Evolutionary conservation across 2,329 filamentous ascomycete species (phyloP).

Genomic region (Fusarium sp.): DNA sequence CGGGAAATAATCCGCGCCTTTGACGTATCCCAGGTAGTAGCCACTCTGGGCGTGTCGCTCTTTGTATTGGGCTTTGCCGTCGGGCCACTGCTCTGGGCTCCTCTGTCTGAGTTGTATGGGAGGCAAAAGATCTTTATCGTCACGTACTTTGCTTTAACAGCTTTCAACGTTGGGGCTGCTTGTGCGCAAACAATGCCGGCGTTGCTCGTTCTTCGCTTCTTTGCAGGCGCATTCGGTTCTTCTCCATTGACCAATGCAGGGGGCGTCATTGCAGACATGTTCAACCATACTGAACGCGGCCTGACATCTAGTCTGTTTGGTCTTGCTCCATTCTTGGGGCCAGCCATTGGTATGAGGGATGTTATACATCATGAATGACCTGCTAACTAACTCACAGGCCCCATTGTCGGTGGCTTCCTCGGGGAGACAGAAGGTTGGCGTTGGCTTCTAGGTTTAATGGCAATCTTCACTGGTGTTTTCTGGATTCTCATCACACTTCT

Average conservation of each 20-base stretch:
- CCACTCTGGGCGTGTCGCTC: constrained; percentile 71
- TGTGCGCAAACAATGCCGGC: constrained; percentile 66
- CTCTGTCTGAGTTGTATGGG: constrained; percentile 72
- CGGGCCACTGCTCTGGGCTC: constrained; percentile 74
- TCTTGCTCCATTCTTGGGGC: constrained; percentile 55
- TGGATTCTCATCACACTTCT: constrained; percentile 55
- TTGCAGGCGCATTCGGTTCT: constrained; percentile 69
- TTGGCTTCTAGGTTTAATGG: constrained; percentile 54
- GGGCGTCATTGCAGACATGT: constrained; percentile 69
- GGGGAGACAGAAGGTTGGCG: constrained; percentile 67
- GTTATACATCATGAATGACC: fast-evolving
- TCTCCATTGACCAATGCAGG: constrained; percentile 51
- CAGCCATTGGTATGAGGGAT: constrained; percentile 9
- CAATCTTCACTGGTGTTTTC: constrained; percentile 56
- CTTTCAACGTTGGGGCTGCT: constrained; percentile 71
- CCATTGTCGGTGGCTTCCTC: constrained; percentile 69
- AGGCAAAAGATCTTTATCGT: constrained; percentile 68
- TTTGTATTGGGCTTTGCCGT: constrained; percentile 73
- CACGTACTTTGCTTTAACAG: constrained; percentile 67
- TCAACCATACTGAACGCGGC: constrained; percentile 61
- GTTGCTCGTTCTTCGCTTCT: constrained; percentile 72
- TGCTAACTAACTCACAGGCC: constrained; percentile 47
- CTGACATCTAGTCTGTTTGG: constrained; percentile 67
- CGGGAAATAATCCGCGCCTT: constrained; percentile 67
- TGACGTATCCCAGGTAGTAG: constrained; percentile 61